Evolutionary conservation across 2,329 filamentous ascomycete species (phyloP), one percentile per base, ranked within the genome.

Genomic region (Gnomoniopsis sp.): DNA sequence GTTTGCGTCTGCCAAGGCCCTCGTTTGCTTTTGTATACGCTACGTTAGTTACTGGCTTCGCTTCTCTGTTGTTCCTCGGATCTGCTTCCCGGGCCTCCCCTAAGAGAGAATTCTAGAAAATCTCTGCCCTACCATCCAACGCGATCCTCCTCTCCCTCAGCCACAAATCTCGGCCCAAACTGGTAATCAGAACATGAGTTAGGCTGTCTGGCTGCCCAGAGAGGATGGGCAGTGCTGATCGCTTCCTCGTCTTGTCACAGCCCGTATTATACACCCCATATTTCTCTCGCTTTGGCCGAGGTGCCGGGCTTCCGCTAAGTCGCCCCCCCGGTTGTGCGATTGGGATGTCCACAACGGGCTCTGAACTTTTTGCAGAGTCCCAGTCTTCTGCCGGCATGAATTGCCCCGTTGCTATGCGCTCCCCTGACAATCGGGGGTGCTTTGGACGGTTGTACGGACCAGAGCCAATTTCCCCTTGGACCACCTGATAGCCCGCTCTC

Each of bases 281-380:
- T 11, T 33, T 43, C 44, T 49, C 57, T 56, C 57, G 53, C 53
- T 56, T 46, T 56, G 48, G 21, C 57, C 53, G 57, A 56, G 49
- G 30, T 44, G 53, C 48, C 53, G 48, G 34, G 30, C 47, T 48
- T 51, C 52, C 53, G 52, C 51, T 34, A 51, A 46, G 36, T 26
- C 36, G 47, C 46, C 51, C 6, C 43, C 6, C 19, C 19, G 21
- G 44, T 47, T 23, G 21, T 23, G 8, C 19, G 19, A 44, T 15
- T 15, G 12, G 36, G 36, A 14, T 41, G 36, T 41, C 36, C 36
- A 41, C 36, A 41, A 41, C 36, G 36, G 36, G 36, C 36, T 41
- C 12, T n/a, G 12, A 44, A 21, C 19, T 44, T 15, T 41, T 21
- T 8, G 41, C 41, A 19, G 15, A 17, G 21, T 26, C 21, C 46